Evolutionary conservation across 176 grass and related monocot species (phyloP).

Genomic region (Eleusine coracana): DNA sequence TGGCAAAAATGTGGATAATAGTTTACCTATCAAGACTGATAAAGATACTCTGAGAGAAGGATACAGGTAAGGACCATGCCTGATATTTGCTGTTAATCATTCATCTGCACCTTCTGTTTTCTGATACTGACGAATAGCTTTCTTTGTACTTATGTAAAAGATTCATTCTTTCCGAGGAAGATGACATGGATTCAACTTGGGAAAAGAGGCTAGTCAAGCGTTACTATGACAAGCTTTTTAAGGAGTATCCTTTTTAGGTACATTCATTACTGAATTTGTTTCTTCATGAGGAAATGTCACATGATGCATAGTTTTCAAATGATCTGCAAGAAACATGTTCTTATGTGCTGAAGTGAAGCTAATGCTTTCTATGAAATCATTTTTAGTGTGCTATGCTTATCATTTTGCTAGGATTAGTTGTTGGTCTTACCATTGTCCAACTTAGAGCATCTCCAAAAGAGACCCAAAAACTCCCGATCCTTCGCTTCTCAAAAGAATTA

Average conservation of each 20-base stretch:
- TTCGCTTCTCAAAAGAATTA: too few species aligned
- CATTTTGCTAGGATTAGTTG: too few species aligned
- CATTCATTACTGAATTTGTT: background rate
- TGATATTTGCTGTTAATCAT: background rate
- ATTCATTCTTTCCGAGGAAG: constrained; percentile 90
- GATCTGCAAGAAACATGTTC: too few species aligned
- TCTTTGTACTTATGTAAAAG: constrained; percentile 27
- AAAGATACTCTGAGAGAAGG: constrained; percentile 89
- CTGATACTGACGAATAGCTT: too few species aligned
- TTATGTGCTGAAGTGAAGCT: too few species aligned
- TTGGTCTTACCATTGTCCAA: too few species aligned
- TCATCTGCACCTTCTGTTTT: too few species aligned
- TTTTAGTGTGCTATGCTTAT: too few species aligned
- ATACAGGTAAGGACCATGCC: constrained; percentile 59
- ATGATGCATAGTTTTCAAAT: constrained; percentile 14
- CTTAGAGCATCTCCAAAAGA: too few species aligned
- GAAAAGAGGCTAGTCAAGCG: constrained; percentile 87
- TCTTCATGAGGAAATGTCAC: background rate
- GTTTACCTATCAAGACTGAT: constrained; percentile 75
- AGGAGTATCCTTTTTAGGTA: constrained; percentile 79
- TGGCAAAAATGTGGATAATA: constrained; percentile 41
- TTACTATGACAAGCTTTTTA: constrained; percentile 97
- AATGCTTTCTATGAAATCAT: too few species aligned
- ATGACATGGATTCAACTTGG: constrained; percentile 93
- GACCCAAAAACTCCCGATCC: too few species aligned